Percentiles rank a stretch among this genome's conserved stretches.
Evolutionary conservation across 2,329 filamentous ascomycete species (phyloP).

Genomic region (Cercospora berteroae): DNA sequence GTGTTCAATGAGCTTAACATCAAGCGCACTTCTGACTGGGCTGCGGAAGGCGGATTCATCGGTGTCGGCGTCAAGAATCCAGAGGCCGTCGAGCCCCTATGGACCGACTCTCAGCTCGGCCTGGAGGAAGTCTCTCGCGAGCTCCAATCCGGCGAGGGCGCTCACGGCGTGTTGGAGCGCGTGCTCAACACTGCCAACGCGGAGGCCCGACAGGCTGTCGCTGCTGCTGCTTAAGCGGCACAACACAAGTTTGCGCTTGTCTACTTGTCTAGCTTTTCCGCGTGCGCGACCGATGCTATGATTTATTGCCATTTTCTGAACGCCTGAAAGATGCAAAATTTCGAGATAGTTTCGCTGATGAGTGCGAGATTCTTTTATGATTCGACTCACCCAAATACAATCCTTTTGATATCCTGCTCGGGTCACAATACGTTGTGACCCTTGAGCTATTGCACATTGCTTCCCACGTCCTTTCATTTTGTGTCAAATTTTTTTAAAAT

Average conservation of each 20-base stretch:
- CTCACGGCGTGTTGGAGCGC: conserved; percentile 48
- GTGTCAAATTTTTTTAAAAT: neutral
- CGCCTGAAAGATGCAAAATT: neutral
- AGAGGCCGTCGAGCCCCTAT: conserved; percentile 67
- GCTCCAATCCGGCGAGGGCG: conserved; percentile 51
- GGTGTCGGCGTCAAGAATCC: conserved; percentile 76
- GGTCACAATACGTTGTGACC: conserved; percentile 8
- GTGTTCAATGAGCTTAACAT: conserved; percentile 88
- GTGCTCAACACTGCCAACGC: conserved; percentile 49
- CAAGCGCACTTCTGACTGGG: conserved; percentile 92
- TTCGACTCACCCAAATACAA: conserved; percentile 14
- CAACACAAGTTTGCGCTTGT: neutral
- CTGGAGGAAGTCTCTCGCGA: conserved; percentile 65
- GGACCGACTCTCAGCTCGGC: conserved; percentile 86
- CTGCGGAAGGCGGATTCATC: conserved; percentile 85
- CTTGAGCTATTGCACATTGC: conserved; percentile 6
- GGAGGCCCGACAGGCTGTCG: conserved; percentile 45
- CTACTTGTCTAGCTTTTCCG: neutral
- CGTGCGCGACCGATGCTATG: neutral
- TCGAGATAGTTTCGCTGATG: neutral
- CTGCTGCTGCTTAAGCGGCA: conserved; percentile 38
- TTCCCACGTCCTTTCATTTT: neutral
- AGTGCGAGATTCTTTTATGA: neutral
- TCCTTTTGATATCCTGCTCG: conserved; percentile 14
- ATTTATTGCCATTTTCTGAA: conserved; percentile 1